These are phyloP conservation scores for Castanea sativa DNA, from an alignment of 306 rosid genomes.

Conservation along the genomic window DNA sequence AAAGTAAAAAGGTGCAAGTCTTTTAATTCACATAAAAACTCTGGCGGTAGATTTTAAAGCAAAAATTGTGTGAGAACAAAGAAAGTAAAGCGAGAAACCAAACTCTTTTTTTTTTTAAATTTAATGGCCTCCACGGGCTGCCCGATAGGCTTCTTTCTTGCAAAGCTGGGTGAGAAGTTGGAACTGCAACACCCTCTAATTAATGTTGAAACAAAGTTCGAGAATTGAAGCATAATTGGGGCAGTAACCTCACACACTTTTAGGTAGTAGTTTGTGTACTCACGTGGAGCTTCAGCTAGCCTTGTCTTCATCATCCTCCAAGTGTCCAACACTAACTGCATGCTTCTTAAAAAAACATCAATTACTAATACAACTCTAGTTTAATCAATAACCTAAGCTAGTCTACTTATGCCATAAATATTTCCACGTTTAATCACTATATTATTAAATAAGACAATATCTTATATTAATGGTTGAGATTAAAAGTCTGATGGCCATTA, in stretches of 20 bases:
- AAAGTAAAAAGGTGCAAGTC: too few relatives aligned
- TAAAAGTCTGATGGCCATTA: too few relatives aligned
- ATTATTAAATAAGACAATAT: too few relatives aligned
- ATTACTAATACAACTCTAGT: neutral
- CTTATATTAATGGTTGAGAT: too few relatives aligned
- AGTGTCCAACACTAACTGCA: conserved; percentile 8
- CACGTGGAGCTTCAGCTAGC: conserved; percentile 16
- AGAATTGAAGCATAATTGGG: neutral
- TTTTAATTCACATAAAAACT: too few relatives aligned
- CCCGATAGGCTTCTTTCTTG: neutral
- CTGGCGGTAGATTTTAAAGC: too few relatives aligned
- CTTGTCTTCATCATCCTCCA: conserved; percentile 16
- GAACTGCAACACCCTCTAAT: conserved; percentile 16
- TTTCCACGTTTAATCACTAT: too few relatives aligned
- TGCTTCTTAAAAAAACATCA: neutral
- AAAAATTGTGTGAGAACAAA: too few relatives aligned
- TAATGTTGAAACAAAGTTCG: conserved; percentile 12
- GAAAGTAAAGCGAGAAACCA: too few relatives aligned
- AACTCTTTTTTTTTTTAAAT: neutral
- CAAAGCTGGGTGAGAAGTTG: conserved; percentile 20
- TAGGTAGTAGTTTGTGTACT: conserved; percentile 8
- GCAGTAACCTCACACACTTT: conserved; percentile 11
- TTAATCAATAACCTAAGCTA: neutral
- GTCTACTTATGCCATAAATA: too few relatives aligned
- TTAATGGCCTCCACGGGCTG: conserved; percentile 14